phyloP scores from a whole-genome alignment of 2,329 filamentous ascomycete species.

The Epichloe hybrida region DNA sequence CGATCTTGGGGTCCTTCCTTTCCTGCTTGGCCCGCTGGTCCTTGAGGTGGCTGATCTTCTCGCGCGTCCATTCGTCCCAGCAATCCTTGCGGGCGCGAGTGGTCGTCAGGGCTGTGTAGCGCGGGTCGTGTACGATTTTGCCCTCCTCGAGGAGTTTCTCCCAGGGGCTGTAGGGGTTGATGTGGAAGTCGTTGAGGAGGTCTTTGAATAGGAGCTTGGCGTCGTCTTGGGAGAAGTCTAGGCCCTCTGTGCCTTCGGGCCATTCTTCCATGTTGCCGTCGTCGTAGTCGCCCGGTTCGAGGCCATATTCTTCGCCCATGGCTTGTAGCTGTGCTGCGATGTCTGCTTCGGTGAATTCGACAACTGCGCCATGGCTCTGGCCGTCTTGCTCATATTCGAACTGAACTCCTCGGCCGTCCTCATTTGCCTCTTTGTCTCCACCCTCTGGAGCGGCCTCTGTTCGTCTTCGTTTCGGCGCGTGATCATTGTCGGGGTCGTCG shows the following conservation, averaged over 20 bases:
- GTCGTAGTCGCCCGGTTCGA: constrained; percentile 66
- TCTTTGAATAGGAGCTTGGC: constrained; percentile 69
- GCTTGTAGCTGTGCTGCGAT: constrained; percentile 83
- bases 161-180: constrained; percentile 86
- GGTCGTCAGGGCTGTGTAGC: constrained; percentile 72
- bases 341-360: constrained; percentile 83
- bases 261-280: constrained; percentile 46
- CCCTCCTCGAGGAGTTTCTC: constrained; percentile 78
- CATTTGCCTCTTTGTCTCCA: constrained; percentile 26
- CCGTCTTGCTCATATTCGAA: neutral
- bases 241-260: constrained; percentile 59
- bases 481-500: constrained; percentile 24
- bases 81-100: constrained; percentile 71
- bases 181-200: constrained; percentile 65
- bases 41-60: constrained; percentile 59
- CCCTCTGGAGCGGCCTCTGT: constrained; percentile 42
- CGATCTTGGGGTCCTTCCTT: constrained; percentile 70
- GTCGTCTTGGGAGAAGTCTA: constrained; percentile 62
- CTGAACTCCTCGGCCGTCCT: constrained; percentile 15
- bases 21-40: constrained; percentile 61
- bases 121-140: constrained; percentile 67
- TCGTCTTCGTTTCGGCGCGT: constrained; percentile 49
- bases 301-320: constrained; percentile 75
- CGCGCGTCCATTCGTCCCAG: constrained; percentile 72
- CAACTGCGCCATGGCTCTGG: constrained; percentile 33